Evolutionary conservation across 2,329 filamentous ascomycete species (phyloP), one percentile per base, ranked within the genome.

Genomic region (Aspergillus pseudonomiae): DNA sequence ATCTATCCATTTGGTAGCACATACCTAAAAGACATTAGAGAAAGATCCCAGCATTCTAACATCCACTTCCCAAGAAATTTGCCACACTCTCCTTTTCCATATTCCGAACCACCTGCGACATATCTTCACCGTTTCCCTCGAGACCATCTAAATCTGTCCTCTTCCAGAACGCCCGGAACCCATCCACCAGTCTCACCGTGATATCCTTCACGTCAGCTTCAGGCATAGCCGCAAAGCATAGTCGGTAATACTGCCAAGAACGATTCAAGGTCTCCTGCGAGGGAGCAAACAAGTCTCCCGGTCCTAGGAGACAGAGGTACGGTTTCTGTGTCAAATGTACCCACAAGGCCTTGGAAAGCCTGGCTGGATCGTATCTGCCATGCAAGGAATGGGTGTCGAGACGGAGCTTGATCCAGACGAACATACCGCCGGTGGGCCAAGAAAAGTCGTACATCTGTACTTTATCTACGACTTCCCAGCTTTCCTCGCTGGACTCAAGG

Each of bases 341-440:
- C 88, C 93, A 90, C 26, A 96, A 80, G 0, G 90, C 91, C 19
- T 81, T 82, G 3, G 86, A 82, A 1, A 96, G 83, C 28, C 83
- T 80, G 11, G 84, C 75, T 0, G 85, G 83, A 57, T 84, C 79
- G 24, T 91, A 79, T 48, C 80, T 74, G 30, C 77, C 76, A 75
- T 82, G 89, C 16, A 96, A 83, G 14, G 92, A 92, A 73, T 97
- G 93, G 2, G 83, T 81, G 60, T 90, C 86, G 70, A 93, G 90
- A 74, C 88, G 84, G 65, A 95, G 79, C 61, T 86, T 84, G 4
- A 96, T 72, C 94, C 94, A 97, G 61, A 96, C 79, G 77, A 97
- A 97, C 93, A 97, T 97, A 73, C 94, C 94, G 41, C 89, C 94
- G 32, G 91, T 86, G 1, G 94, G 93, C 84, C 91, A 93, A 69